Conservation (phyloP, 352 stramenopile genomes). For the Phytophthora pinifolia region DNA sequence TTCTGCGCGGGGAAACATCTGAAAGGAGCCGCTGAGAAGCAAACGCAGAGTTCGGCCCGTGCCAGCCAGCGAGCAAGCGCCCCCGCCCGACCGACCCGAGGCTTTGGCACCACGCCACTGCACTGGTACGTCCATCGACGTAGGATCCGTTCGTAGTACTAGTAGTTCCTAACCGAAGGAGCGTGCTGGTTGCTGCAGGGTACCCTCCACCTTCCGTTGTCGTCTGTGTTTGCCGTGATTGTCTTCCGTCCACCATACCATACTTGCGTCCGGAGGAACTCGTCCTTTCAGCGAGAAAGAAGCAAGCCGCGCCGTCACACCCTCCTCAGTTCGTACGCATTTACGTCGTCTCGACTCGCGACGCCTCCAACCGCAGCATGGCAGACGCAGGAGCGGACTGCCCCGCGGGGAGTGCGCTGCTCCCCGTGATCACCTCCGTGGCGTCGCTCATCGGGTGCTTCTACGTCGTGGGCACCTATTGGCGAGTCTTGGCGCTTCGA, state of each 20-base stretch:
- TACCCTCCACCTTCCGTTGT: no score
- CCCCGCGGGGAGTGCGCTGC: conserved; percentile 41
- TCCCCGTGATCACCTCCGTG: conserved; percentile 65
- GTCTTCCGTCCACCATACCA: no score
- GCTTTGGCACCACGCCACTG: conserved; percentile 26
- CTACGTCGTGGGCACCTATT: conserved; percentile 78
- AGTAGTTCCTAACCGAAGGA: no score
- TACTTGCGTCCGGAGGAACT: no score
- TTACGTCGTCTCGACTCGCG: no score
- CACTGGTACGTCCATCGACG: conserved; percentile 23
- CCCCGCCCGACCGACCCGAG: conserved; percentile 19
- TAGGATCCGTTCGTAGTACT: no score
- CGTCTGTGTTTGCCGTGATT: no score
- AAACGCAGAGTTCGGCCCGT: conserved; percentile 10
- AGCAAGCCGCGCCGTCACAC: no score
- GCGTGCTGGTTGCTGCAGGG: neutral
- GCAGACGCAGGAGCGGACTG: conserved; percentile 33
- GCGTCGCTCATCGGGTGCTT: conserved; percentile 72
- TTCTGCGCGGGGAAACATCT: conserved; percentile 15
- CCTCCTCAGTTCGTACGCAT: no score
- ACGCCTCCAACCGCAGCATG: conserved; percentile 16
- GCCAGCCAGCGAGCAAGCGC: conserved; percentile 6
- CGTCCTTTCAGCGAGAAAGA: no score
- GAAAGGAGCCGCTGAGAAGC: conserved; percentile 31
- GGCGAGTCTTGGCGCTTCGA: conserved; percentile 60